Evolutionary conservation across 2,329 filamentous ascomycete species (phyloP), one percentile per base, ranked within the genome.

Genomic region (Plenodomus biglobosus): DNA sequence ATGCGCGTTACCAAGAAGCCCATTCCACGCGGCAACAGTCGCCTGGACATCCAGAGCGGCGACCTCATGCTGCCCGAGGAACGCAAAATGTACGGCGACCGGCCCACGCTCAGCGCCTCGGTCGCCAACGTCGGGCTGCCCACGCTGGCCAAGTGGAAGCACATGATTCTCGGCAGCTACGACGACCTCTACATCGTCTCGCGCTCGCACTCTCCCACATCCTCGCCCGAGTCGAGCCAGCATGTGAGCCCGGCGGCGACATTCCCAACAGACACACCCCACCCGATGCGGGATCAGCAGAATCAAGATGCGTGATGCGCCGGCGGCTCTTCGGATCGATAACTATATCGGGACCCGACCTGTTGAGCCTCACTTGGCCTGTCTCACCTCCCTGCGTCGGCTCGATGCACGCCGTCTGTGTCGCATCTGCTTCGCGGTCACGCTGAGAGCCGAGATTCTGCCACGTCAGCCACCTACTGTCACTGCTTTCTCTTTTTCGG

Each of bases 161-260:
- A 75, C 34, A 64, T 77, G 53, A 58, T 78, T 15, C 65, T 76
- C 47, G 74, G 75, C 46, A 73, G 69, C 47, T 78, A 72, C 52
- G 70, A 75, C 19, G 72, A 78, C 30, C 68, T 79, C n/a, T 79
- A 75, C 61, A 78, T 79, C 50, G 73, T 79, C 16, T 75, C 71
- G 40, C 69, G 74, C 16, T 73, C 75, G 36, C 62, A 64, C 40
- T 64, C 64, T 15, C 59, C 60, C 21, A 63, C 64, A 24, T 3
- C 27, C 13, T 32, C 27, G 27, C 68, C 69, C 4, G 55, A 61
- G 51, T 65, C 59, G 17, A 71, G 67, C 34, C 66, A 71, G 59
- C 66, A 71, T 42, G 66, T 71, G 46, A 71, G 62, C 32, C 70
- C 70, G 11, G 52, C 62, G 10, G 56, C 50, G 8, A 73, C 68